Conservation (phyloP, 352 stramenopile genomes). For the Phytophthora constricta region DNA sequence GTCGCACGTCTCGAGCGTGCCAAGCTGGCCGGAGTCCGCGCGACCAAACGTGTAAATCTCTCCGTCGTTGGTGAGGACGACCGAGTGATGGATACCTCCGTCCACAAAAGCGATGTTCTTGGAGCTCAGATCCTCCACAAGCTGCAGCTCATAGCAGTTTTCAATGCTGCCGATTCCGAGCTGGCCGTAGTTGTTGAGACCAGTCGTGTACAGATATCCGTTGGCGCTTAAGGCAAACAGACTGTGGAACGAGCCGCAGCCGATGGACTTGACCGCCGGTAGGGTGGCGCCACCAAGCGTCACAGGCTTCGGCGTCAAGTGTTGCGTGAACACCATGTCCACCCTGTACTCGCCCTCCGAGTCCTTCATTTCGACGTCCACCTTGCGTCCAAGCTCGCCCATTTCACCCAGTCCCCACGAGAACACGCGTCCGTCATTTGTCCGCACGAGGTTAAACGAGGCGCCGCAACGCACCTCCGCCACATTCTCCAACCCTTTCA, state of each 20-base stretch:
- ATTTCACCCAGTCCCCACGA: conserved; percentile 94
- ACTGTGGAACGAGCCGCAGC: conserved; percentile 90
- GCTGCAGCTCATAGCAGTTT: conserved; percentile 70
- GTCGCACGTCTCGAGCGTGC: conserved; percentile 73
- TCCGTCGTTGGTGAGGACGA: conserved; percentile 90
- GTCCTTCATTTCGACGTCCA: conserved; percentile 73
- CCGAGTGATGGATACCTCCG: conserved; percentile 92
- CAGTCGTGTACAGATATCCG: conserved; percentile 91
- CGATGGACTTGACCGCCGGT: conserved; percentile 78
- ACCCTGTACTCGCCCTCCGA: conserved; percentile 72
- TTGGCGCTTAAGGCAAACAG: conserved; percentile 70
- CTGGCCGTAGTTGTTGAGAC: conserved; percentile 98
- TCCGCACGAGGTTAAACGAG: conserved; percentile 86
- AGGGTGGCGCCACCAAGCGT: conserved; percentile 58
- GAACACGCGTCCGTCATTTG: conserved; percentile 87
- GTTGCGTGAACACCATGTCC: conserved; percentile 77
- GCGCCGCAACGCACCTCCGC: conserved; percentile 86
- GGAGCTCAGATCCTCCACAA: conserved; percentile 74
- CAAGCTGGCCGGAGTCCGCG: conserved; percentile 94
- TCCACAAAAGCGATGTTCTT: conserved; percentile 82
- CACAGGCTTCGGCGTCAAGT: conserved; percentile 81
- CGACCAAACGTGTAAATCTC: conserved; percentile 93
- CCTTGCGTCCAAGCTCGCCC: conserved; percentile 82
- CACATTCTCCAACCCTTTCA: conserved; percentile 65
- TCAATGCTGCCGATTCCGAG: conserved; percentile 92